A percentile compares a stretch with the other conserved stretches of the same genome.
phyloP scores from a whole-genome alignment of 1,139 yeast genomes.

The Pichiaceae sp. region DNA sequence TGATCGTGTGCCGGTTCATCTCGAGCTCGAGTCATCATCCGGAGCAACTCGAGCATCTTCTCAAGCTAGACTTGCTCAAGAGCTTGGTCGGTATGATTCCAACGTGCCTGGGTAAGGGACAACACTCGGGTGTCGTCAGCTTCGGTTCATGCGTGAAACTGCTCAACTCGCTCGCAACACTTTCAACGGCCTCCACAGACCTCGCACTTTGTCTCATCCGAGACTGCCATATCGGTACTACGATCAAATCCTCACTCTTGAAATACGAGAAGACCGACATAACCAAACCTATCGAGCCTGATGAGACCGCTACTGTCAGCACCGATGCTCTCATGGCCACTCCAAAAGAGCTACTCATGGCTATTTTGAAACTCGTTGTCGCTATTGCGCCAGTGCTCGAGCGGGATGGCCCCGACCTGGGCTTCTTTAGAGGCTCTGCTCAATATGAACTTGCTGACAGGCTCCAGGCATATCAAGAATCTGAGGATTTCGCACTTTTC shows the following conservation, averaged over 20 bases:
- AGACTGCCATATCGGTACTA: constrained; percentile 33
- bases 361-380: constrained; percentile 49
- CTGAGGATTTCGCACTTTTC: constrained; percentile 28
- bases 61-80: constrained; percentile 25
- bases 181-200: constrained; percentile 32
- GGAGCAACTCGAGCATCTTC: constrained; percentile 38
- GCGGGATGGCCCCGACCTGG: constrained; percentile 12
- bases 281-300: constrained; percentile 1
- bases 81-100: constrained; percentile 23
- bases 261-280: constrained; percentile 20
- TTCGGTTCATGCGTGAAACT: constrained; percentile 30
- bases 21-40: constrained; percentile 42
- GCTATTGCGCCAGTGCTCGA: constrained; percentile 43
- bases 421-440: constrained; percentile 15
- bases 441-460: constrained; percentile 15
- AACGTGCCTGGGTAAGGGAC: constrained; percentile 16
- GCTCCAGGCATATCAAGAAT: constrained; percentile 18
- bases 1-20: constrained; percentile 56
- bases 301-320: constrained; percentile 1
- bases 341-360: constrained; percentile 56
- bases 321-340: constrained; percentile 64
- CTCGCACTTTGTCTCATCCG: constrained; percentile 33
- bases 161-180: constrained; percentile 33
- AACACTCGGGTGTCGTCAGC: constrained; percentile 16
- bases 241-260: constrained; percentile 35